Evolutionary conservation across 345 rosid species (phyloP).

Genomic region (Citrus mangshanensis): DNA sequence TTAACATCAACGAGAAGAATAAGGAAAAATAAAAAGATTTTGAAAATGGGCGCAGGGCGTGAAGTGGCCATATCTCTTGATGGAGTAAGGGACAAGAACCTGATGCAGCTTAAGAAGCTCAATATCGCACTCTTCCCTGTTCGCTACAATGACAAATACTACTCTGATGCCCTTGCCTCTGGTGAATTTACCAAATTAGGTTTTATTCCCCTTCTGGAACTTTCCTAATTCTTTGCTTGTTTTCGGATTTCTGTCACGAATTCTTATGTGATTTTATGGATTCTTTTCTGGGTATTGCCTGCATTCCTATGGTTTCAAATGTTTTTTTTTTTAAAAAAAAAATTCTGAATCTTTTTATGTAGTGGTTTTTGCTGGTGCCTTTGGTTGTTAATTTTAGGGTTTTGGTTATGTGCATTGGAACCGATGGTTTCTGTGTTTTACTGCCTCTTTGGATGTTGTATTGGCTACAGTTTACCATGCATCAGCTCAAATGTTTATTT

Average conservation of each 20-base stretch:
- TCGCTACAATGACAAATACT: constrained; percentile 92
- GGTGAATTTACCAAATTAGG: constrained; percentile 95
- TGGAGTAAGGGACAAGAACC: constrained; percentile 92
- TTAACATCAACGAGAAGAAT: not conserved
- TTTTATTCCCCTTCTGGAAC: constrained; percentile 19
- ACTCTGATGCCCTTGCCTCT: constrained; percentile 77
- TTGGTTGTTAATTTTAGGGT: not conserved
- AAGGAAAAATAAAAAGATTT: too few species aligned
- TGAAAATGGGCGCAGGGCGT: constrained; percentile 71
- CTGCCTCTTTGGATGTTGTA: not conserved
- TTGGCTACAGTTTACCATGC: not conserved
- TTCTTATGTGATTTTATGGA: not conserved
- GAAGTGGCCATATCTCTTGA: constrained; percentile 77
- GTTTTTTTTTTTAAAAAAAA: not conserved
- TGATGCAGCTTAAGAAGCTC: constrained; percentile 97
- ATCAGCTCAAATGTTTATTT: not conserved
- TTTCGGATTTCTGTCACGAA: not conserved
- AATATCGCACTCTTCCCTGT: constrained; percentile 88
- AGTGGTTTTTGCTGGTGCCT: not conserved
- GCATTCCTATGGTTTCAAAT: not conserved
- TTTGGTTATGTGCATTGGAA: not conserved
- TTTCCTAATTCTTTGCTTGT: not conserved
- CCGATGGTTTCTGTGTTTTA: not conserved
- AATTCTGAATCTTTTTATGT: not conserved
- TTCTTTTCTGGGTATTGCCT: not conserved